Evolutionary conservation across 2,329 filamentous ascomycete genomes (phyloP).

Genomic region (Reticulascus tulasneorum): DNA sequence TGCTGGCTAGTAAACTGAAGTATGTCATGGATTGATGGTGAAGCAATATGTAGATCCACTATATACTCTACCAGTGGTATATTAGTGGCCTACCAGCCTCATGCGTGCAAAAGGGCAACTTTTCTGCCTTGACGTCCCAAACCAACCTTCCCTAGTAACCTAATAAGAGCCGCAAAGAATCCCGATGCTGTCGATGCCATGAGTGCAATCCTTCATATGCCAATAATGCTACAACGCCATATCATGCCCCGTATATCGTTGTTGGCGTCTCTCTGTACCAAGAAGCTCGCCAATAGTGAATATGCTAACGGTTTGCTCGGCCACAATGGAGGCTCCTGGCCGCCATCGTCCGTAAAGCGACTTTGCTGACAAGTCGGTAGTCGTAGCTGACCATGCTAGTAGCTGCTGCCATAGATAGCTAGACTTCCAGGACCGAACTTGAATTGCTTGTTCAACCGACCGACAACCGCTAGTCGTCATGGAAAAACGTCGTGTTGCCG

Average conservation of each 20-base stretch:
- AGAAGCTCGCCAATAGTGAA: neutral
- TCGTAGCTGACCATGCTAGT: no score
- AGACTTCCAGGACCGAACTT: no score
- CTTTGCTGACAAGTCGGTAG: no score
- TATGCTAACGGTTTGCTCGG: no score
- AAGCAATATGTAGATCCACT: constrained; percentile 9
- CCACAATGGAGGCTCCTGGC: no score
- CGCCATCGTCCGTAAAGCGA: no score
- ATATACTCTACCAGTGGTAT: constrained; percentile 11
- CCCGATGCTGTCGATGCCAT: constrained; percentile 11
- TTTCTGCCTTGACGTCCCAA: constrained; percentile 2
- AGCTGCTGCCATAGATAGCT: no score
- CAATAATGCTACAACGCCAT: constrained; percentile 13
- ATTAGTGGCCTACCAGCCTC: constrained; percentile 6
- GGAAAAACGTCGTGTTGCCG: constrained; percentile 46
- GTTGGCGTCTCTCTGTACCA: constrained; percentile 2
- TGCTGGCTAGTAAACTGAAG: no score
- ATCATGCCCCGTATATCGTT: constrained; percentile 3
- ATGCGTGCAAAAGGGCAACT: constrained; percentile 1
- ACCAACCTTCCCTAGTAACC: constrained; percentile 1
- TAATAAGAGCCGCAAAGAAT: constrained; percentile 5
- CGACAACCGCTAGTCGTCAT: constrained; percentile 40
- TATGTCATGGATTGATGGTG: no score
- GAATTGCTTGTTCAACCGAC: no score
- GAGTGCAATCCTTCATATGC: constrained; percentile 12